Conservation (phyloP, 129 eudicot species). For the Flaveria linearis region DNA sequence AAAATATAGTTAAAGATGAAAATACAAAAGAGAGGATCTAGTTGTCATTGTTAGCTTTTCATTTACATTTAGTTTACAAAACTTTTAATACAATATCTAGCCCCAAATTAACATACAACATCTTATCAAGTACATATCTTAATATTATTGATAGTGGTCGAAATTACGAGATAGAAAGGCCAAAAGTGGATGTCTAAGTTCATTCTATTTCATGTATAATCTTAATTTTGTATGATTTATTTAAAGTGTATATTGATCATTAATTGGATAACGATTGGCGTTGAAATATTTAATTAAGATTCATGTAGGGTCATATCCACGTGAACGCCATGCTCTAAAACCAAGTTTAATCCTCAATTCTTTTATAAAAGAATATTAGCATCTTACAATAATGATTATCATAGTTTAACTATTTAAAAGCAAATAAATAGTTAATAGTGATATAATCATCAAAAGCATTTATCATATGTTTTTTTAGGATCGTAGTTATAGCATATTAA, state of each 20-base stretch:
- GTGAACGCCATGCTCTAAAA: conserved; percentile 50
- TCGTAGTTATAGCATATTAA: background rate
- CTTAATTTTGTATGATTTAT: background rate
- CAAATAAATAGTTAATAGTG: background rate
- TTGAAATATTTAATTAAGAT: conserved; percentile 14
- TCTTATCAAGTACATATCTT: background rate
- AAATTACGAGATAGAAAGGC: conserved; percentile 16
- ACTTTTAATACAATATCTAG: too few species aligned
- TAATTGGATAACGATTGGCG: conserved; percentile 28
- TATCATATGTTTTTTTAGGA: background rate
- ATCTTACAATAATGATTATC: background rate
- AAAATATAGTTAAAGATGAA: too few species aligned
- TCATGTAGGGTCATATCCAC: conserved; percentile 62
- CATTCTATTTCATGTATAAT: conserved; percentile 24
- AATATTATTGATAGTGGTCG: background rate
- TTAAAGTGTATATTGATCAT: conserved; percentile 13
- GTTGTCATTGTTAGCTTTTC: too few species aligned
- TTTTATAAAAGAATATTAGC: conserved; percentile 3
- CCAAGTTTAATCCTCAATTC: background rate
- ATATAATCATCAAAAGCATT: background rate
- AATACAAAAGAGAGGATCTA: too few species aligned
- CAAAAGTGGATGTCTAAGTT: conserved; percentile 34
- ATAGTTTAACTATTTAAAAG: background rate
- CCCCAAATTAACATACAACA: background rate
- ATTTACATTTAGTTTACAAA: too few species aligned